Percentiles rank a stretch among this genome's conserved stretches.
These are phyloP conservation scores for Stipa capillata DNA, from an alignment of 176 grass and related monocot genomes.

Conservation along the genomic window DNA sequence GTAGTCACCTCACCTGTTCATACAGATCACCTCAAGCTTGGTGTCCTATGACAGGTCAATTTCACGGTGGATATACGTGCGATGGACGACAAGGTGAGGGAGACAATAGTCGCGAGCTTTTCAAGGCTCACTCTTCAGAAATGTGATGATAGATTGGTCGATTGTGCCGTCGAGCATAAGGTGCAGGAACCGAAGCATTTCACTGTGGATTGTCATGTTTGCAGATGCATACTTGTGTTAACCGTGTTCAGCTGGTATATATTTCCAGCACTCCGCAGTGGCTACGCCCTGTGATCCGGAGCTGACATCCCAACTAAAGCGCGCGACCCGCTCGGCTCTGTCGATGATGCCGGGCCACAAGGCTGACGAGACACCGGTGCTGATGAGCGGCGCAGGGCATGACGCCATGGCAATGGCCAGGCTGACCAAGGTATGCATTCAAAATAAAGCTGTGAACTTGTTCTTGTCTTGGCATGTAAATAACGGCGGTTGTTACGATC, in stretches of 20 bases:
- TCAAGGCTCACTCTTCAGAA: constrained; percentile 52
- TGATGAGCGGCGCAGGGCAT: constrained; percentile 97
- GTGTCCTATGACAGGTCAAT: constrained; percentile 43
- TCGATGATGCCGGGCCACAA: constrained; percentile 14
- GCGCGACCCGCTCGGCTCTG: constrained; percentile 31
- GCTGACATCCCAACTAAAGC: constrained; percentile 55
- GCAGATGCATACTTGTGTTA: no score
- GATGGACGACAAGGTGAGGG: constrained; percentile 67
- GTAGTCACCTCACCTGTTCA: not conserved
- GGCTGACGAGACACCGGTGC: constrained; percentile 36
- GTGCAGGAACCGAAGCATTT: not conserved
- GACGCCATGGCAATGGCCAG: constrained; percentile 91
- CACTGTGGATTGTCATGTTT: not conserved
- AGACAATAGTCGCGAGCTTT: constrained; percentile 64
- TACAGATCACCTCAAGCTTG: not conserved
- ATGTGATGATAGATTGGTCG: constrained; percentile 64
- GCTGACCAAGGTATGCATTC: constrained; percentile 49
- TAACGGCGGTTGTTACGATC: not conserved
- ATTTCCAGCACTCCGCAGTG: constrained; percentile 61
- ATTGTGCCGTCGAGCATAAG: constrained; percentile 72
- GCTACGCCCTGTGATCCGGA: constrained; percentile 52
- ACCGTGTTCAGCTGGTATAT: not conserved
- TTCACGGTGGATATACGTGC: constrained; percentile 91
- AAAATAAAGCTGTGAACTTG: not conserved
- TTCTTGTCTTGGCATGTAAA: not conserved